These are phyloP conservation scores for Leccinum barrowsii DNA, from an alignment of 768 basidiomycete species.

Conservation along the genomic window DNA sequence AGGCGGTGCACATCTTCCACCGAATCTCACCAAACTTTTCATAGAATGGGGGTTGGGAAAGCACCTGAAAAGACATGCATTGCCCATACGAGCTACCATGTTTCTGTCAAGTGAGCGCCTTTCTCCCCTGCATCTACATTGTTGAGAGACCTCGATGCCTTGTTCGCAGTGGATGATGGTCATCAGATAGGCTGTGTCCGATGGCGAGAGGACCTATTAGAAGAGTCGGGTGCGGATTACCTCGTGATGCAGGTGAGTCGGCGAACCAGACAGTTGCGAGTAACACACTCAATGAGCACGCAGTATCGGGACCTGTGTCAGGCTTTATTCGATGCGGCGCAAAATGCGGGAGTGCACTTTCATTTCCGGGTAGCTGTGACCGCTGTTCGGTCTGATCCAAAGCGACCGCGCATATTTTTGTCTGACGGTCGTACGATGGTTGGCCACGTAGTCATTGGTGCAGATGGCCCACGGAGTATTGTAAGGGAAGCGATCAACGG, in stretches of 20 bases:
- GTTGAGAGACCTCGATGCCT: not conserved
- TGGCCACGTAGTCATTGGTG: slow-evolving; percentile 58
- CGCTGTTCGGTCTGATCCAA: slow-evolving; percentile 30
- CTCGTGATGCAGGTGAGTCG: slow-evolving; percentile 45
- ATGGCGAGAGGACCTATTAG: slow-evolving; percentile 47
- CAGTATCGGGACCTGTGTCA: slow-evolving; percentile 55
- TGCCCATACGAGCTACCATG: slow-evolving; percentile 21
- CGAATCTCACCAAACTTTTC: slow-evolving; percentile 57
- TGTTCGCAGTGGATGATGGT: slow-evolving; percentile 40
- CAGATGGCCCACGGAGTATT: slow-evolving; percentile 55
- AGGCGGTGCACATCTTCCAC: slow-evolving; percentile 48
- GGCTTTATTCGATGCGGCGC: slow-evolving; percentile 46
- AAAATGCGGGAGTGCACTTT: slow-evolving; percentile 48
- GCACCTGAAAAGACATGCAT: slow-evolving; percentile 36
- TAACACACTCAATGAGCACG: not conserved
- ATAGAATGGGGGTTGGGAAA: slow-evolving; percentile 54
- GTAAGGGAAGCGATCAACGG: slow-evolving; percentile 35
- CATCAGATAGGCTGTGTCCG: slow-evolving; percentile 43
- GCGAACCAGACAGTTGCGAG: not conserved
- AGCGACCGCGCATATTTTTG: slow-evolving; percentile 30
- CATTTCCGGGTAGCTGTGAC: slow-evolving; percentile 41
- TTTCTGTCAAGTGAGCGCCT: slow-evolving; percentile 24
- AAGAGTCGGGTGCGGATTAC: slow-evolving; percentile 53
- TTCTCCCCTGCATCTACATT: not conserved
- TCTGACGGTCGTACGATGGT: slow-evolving; percentile 43